Evolutionary conservation across 306 rosid species (phyloP), one percentile per base, ranked within the genome.

Genomic region (Aeschynomene evenia): DNA sequence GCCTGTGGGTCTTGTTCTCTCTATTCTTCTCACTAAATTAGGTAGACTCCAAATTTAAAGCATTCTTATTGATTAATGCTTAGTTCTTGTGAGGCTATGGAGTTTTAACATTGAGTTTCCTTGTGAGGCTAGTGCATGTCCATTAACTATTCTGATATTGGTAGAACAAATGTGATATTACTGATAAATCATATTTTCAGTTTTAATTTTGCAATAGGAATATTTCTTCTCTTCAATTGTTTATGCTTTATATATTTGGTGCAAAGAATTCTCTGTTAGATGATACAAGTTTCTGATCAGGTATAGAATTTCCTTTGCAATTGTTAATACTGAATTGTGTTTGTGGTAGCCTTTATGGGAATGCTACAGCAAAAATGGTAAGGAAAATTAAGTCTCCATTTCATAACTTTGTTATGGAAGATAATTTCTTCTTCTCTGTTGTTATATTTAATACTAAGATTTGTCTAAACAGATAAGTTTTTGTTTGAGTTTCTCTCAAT

Each of bases 1-100:
- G 54, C 96, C 98, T 68, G 98, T 89, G 50, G 96, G 98, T 76
- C 96, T 92, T 51, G 89, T 85, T 70, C 95, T 89, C 64, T 83
- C 98, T 33, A 85, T 84, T 68, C 96, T 92, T 75, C 84, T 89
- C 60, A 85, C 89, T 11, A 92, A 84, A 79, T 79, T 92, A 77
- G 98, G 98, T 92, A 78, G n/a, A 16, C 34, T 15, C 42, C 66
- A 14, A 63, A 12, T 4, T 63, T 28, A 72, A 58, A 19, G 56
- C 63, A 46, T 48, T 69, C 21, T 10, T n/a, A 20, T 62, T 33
- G 55, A 73, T 73, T 28, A 15, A 39, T 68, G 2, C 39, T 31
- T 53, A 13, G 12, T 21, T 43, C 62, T 46, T 70, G 60, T 74
- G n/a, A n/a, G n/a, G n/a, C n/a, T n/a, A n/a, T n/a, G n/a, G n/a